phyloP scores from a whole-genome alignment of 768 basidiomycete genomes.

The Naganishia kalamii region DNA sequence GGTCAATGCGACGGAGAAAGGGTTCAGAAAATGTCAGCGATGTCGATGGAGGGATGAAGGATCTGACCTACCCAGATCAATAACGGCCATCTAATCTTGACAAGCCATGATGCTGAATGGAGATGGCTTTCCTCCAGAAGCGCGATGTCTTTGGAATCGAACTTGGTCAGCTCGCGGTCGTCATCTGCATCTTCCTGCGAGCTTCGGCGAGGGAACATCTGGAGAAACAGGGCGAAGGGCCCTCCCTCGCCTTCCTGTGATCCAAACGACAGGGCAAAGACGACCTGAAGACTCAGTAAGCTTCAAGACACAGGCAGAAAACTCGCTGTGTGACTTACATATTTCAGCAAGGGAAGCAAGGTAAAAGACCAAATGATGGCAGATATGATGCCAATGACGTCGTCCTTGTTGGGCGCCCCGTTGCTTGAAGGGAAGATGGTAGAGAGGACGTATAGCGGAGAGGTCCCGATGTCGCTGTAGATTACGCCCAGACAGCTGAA shows the following conservation, averaged over 20 bases:
- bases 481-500: slow-evolving; percentile 46
- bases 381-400: slow-evolving; percentile 59
- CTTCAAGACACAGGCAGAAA: too few relatives aligned
- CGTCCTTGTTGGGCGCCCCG: slow-evolving; percentile 54
- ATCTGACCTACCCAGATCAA: slow-evolving; percentile 54
- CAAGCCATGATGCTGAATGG: slow-evolving; percentile 20
- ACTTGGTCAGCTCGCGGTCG: slow-evolving; percentile 56
- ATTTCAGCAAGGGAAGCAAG: slow-evolving; percentile 60
- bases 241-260: slow-evolving; percentile 64
- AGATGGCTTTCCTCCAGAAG: not conserved
- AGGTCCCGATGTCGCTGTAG: slow-evolving; percentile 53
- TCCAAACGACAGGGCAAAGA: slow-evolving; percentile 50
- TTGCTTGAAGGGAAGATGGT: slow-evolving; percentile 58
- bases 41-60: not conserved
- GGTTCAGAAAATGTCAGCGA: not conserved
- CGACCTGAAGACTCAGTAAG: slow-evolving; percentile 46
- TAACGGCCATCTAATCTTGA: slow-evolving; percentile 51
- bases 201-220: slow-evolving; percentile 19
- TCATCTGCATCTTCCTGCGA: slow-evolving; percentile 50
- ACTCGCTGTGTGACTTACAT: slow-evolving; percentile 50
- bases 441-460: slow-evolving; percentile 61
- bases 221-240: slow-evolving; percentile 54
- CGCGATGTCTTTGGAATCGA: slow-evolving; percentile 31
- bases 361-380: slow-evolving; percentile 64
- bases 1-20: not conserved